These are phyloP conservation scores for Asterella californica DNA, from an alignment of 225 moss, liverwort and hornwort species.

Conservation along the genomic window DNA sequence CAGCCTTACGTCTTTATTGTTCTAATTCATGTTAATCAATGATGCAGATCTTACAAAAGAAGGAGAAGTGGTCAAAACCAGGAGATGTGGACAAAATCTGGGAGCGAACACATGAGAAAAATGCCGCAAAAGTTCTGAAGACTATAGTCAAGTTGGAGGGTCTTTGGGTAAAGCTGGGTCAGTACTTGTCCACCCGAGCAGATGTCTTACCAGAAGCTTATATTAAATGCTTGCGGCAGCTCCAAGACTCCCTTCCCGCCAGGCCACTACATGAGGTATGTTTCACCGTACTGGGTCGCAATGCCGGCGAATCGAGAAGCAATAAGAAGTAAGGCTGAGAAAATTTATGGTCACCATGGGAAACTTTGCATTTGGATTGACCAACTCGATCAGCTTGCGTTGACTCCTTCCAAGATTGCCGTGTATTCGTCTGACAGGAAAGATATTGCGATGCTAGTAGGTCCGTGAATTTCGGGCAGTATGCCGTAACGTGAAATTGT, in stretches of 20 bases:
- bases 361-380: background rate
- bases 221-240: conserved; percentile 65
- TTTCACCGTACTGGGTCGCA: background rate
- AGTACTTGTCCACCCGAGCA: conserved; percentile 93
- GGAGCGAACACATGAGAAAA: conserved; percentile 75
- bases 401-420: background rate
- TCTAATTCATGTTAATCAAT: too few relatives aligned
- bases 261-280: conserved; percentile 73
- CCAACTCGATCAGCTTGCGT: background rate
- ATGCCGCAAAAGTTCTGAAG: conserved; percentile 67
- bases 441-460: background rate
- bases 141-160: conserved; percentile 69
- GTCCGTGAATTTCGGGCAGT: background rate
- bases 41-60: conserved; percentile 70
- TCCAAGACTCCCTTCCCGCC: conserved; percentile 92
- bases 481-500: background rate
- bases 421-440: background rate
- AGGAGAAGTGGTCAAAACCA: conserved; percentile 76
- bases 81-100: conserved; percentile 51
- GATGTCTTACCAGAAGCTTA: conserved; percentile 90
- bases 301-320: background rate
- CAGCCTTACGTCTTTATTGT: too few relatives aligned
- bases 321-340: background rate
- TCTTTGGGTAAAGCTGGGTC: conserved; percentile 96
- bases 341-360: background rate